Evolutionary conservation across 345 rosid genomes (phyloP), one percentile per base, ranked within the genome.

Genomic region (Draba incana): DNA sequence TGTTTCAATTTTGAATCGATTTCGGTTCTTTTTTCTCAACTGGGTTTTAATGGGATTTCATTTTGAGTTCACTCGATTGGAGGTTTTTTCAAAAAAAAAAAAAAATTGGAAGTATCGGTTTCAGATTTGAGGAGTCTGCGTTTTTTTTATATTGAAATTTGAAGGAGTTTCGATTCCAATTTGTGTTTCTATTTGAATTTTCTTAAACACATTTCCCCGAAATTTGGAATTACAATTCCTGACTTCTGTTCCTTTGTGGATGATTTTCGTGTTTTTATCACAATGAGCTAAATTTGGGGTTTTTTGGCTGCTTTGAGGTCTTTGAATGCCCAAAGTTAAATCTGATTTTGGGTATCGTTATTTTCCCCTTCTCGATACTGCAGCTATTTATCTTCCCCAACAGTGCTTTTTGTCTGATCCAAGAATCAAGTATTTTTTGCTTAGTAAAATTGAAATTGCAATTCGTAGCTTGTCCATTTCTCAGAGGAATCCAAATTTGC

Each of bases 361-460:
- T 4, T 46, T 52, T 41, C 11, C n/a, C 11, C 31, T 71, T 54
- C 56, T 71, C 70, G 63, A 25, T 71, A 11, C 15, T 47, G 76
- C 70, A 46, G 16, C 53, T 65, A 23, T 41, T 60, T 52, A 37
- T 35, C 33, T 44, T 35, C 24, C 64, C 72, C 33, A 72, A n/a
- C 30, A 35, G 11, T 53, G 12, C n/a, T 28, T 49, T 67, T 74
- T 61, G 56, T 27, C 9, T 67, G 74, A 67, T 75, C 78, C 68
- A 68, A 67, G 69, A 67, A 61, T 54, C 42, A 15, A 39, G 47
- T 54, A 1, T 30, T 57, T 3, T 48, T 65, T 30, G n/a, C 59
- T 35, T 3, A 28, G 15, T 42, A 23, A 65, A 73, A 42, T 25
- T 28, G 24, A 28, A 15, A 16, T 37, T 45, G 44, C 10, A n/a